phyloP scores from a whole-genome alignment of 176 grass and related monocot genomes.

The Rhynchospora breviuscula region DNA sequence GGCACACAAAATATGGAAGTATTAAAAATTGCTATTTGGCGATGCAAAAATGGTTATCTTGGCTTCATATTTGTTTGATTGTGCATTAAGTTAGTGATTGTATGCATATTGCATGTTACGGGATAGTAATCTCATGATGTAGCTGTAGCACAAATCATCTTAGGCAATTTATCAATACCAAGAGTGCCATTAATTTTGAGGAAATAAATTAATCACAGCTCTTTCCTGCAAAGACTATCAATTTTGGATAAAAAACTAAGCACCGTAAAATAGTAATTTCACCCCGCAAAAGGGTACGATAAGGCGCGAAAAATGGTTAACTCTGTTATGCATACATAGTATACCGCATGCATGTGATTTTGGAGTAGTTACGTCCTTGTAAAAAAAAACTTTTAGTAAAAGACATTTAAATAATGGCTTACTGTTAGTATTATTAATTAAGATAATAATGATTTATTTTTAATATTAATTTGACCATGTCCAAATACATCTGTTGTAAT shows the following conservation, averaged over 20 bases:
- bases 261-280: too few relatives aligned
- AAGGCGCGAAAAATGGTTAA: background rate
- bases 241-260: too few relatives aligned
- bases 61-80: background rate
- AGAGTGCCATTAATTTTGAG: background rate
- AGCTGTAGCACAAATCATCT: background rate
- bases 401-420: background rate
- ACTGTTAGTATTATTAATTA: background rate
- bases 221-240: too few relatives aligned
- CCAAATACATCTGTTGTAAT: background rate
- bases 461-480: background rate
- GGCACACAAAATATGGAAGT: background rate
- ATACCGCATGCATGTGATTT: background rate
- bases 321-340: background rate
- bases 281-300: background rate
- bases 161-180: background rate
- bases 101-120: background rate
- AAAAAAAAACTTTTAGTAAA: background rate
- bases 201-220: background rate
- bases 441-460: background rate
- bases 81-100: background rate
- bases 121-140: background rate
- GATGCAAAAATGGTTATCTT: background rate
- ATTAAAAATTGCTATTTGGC: background rate
- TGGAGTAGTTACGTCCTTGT: background rate